These are phyloP conservation scores for Fusarium setosum DNA, from an alignment of 2,329 filamentous ascomycete genomes.

Conservation along the genomic window DNA sequence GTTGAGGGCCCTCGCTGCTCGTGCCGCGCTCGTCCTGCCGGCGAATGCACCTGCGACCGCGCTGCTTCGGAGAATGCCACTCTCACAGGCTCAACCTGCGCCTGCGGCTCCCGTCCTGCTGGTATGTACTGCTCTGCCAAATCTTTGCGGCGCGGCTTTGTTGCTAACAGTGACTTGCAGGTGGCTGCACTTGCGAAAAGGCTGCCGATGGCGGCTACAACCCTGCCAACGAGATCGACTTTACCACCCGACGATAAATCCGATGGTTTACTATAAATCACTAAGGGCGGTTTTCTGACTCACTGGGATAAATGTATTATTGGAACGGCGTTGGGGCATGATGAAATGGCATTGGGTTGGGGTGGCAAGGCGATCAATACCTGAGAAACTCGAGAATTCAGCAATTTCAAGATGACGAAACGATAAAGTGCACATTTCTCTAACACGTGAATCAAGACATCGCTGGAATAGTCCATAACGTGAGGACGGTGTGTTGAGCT, in stretches of 20 bases:
- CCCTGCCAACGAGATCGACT: constrained; percentile 81
- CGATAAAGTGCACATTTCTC: background rate
- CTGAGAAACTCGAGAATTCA: constrained; percentile 19
- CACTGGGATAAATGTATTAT: constrained; percentile 18
- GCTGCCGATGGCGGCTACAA: constrained; percentile 70
- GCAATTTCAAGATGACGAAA: background rate
- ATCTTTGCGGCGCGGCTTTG: background rate
- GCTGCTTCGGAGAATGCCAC: constrained; percentile 76
- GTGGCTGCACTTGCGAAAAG: constrained; percentile 87
- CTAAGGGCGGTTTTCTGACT: background rate
- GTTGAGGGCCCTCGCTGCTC: constrained; percentile 81
- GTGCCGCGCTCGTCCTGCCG: constrained; percentile 83
- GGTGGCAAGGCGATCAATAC: constrained; percentile 24
- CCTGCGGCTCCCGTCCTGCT: constrained; percentile 80
- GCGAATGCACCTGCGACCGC: constrained; percentile 84
- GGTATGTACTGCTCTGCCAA: constrained; percentile 59
- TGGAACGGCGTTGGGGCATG: constrained; percentile 35
- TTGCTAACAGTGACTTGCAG: constrained; percentile 50
- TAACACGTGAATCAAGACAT: background rate
- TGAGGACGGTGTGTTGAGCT: background rate
- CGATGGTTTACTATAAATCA: background rate
- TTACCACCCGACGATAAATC: constrained; percentile 70
- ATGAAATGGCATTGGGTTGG: constrained; percentile 6
- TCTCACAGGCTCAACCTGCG: constrained; percentile 71
- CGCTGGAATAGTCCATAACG: background rate